Evolutionary conservation across 306 rosid genomes (phyloP).

Genomic region (Rosa rugosa): DNA sequence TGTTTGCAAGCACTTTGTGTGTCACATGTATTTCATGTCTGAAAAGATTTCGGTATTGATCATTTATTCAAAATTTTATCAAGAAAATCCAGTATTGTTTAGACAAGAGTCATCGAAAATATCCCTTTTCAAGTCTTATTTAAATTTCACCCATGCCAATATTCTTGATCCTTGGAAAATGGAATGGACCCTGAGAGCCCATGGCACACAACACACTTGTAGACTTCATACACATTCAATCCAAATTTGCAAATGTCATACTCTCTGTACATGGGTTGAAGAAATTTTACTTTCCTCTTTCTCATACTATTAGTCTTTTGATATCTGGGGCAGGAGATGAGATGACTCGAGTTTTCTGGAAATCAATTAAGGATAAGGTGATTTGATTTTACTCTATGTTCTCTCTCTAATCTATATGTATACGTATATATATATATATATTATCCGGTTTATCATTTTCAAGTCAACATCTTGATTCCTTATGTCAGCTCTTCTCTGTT

Average conservation of each 20-base stretch:
- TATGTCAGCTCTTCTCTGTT: conserved; percentile 1
- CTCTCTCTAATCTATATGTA: not conserved
- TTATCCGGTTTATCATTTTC: not conserved
- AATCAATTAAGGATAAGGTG: conserved; percentile 93
- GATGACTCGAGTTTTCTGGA: conserved; percentile 97
- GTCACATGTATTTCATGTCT: no score
- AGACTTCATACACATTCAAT: no score
- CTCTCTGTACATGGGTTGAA: not conserved
- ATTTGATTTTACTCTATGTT: conserved; percentile 2
- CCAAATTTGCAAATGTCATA: not conserved
- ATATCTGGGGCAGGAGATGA: conserved; percentile 75
- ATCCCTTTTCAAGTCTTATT: no score
- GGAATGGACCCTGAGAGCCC: not conserved
- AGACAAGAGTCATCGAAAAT: no score
- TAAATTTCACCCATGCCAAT: no score
- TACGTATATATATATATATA: no score
- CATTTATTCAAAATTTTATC: no score
- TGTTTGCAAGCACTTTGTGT: no score
- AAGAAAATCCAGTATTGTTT: no score
- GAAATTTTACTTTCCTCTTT: not conserved
- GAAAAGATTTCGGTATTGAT: no score
- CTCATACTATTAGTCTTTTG: conserved; percentile 19
- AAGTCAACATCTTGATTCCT: conserved; percentile 12
- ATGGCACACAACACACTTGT: not conserved
- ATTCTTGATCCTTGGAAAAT: no score